Percentiles rank a stretch among this genome's conserved stretches.
phyloP scores from a whole-genome alignment of 495 filamentous ascomycete species.

The Sordaria brevicollis region DNA sequence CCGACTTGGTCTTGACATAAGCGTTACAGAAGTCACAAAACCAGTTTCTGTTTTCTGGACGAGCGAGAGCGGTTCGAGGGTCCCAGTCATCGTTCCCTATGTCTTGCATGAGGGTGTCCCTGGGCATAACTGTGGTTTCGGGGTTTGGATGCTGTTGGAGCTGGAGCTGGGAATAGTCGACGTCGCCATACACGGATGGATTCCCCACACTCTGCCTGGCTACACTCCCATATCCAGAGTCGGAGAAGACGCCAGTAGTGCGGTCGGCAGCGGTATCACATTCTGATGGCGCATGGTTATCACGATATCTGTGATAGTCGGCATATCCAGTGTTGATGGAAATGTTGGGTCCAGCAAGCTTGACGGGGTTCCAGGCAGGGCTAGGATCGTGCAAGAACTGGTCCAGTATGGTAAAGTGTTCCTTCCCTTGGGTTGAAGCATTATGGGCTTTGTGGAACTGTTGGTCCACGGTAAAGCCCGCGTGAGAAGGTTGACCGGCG shows the following conservation, averaged over 20 bases:
- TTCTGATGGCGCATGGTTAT: slow-evolving; percentile 38
- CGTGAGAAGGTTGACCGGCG: not conserved
- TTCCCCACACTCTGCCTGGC: slow-evolving; percentile 30
- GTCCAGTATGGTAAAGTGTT: not conserved
- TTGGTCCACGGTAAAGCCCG: not conserved
- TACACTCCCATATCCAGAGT: slow-evolving; percentile 55
- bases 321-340: not conserved
- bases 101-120: not conserved
- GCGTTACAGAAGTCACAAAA: slow-evolving; percentile 26
- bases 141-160: slow-evolving; percentile 8
- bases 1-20: slow-evolving; percentile 37
- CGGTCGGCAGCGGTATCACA: slow-evolving; percentile 43
- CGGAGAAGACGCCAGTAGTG: slow-evolving; percentile 32
- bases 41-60: slow-evolving; percentile 7
- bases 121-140: not conserved
- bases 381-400: slow-evolving; percentile 1
- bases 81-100: not conserved
- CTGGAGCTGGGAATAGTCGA: slow-evolving; percentile 18
- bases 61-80: not conserved
- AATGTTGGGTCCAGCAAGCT: not conserved
- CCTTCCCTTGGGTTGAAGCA: not conserved
- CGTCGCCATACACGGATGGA: slow-evolving; percentile 36
- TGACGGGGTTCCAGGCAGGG: slow-evolving; percentile 2
- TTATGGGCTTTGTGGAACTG: not conserved
- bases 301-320: slow-evolving; percentile 9